A percentile compares a stretch with the other conserved stretches of the same genome.
These are phyloP conservation scores for Fusarium sambucinum DNA, from an alignment of 2,329 filamentous ascomycete genomes.

Conservation along the genomic window DNA sequence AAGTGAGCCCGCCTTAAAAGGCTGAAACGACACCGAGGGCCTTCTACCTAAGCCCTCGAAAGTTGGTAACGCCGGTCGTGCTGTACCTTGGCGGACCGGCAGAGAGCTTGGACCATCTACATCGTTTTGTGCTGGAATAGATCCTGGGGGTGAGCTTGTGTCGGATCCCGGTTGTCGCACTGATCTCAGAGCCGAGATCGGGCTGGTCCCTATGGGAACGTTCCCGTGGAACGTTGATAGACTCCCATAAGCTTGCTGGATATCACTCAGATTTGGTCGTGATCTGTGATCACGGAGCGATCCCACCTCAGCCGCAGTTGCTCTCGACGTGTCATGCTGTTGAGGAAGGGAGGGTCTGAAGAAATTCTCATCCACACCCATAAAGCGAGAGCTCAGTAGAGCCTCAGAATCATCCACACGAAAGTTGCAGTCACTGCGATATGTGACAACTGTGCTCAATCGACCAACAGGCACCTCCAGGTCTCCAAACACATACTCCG, in stretches of 20 bases:
- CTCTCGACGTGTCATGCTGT: constrained; percentile 57
- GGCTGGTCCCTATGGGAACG: constrained; percentile 81
- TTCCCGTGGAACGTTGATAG: constrained; percentile 91
- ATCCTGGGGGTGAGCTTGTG: constrained; percentile 69
- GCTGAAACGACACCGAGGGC: constrained; percentile 89
- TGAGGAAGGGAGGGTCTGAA: constrained; percentile 82
- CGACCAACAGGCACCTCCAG: constrained; percentile 89
- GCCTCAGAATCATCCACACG: constrained; percentile 92
- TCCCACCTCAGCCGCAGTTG: constrained; percentile 69
- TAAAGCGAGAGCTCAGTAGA: constrained; percentile 90
- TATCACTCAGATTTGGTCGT: constrained; percentile 64
- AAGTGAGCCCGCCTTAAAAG: constrained; percentile 96
- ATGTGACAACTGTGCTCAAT: constrained; percentile 83
- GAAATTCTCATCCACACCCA: constrained; percentile 89
- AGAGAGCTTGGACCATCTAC: constrained; percentile 64
- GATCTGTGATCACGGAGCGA: constrained; percentile 78
- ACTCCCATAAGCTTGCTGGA: constrained; percentile 87
- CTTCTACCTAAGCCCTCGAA: constrained; percentile 72
- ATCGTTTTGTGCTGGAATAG: constrained; percentile 61
- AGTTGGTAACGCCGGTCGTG: constrained; percentile 56
- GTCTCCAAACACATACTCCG: constrained; percentile 83
- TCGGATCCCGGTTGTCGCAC: constrained; percentile 72
- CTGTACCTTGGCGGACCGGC: constrained; percentile 58
- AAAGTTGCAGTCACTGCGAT: constrained; percentile 91
- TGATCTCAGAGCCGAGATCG: constrained; percentile 83